Base-by-base conservation (phyloP, 1,284 basidiomycete species). In the Trametes hirsuta region DNA sequence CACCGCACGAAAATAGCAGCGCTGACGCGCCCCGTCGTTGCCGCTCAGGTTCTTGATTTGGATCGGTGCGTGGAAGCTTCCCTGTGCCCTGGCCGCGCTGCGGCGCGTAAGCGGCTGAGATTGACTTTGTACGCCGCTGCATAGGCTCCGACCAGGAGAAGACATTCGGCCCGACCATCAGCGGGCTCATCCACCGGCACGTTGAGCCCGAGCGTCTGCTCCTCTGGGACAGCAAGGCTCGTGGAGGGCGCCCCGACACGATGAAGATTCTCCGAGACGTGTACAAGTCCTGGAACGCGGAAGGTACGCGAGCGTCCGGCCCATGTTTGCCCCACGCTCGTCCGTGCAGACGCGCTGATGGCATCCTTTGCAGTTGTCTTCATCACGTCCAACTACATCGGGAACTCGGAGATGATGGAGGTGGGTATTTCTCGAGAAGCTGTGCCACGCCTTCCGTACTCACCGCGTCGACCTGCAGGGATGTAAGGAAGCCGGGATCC, bases 131-230 rank as follows among this genome's bases (percentile, higher is more conserved):
- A 40, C 14, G 41, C 45, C 35, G 35, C 40, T 49, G 50, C 35
- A 56, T 65, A 85, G 88, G 88, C 37, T 88, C 86, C 58, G 87
- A 90, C 69, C 87, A 89, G 73, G 85, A 88, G 72, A 88, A 87
- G 76, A 91, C 89, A 1, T 91, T 91, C 67, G 89, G 89, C 12
- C 85, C 87, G 40, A 91, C 89, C 37, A 88, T 91, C 64, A 83
- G 80, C 63, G 82, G 83, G 18, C 79, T 91, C 49, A 90, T 91
- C 64, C 81, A 84, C 67, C 79, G 81, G 57, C 80, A 89, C 68
- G 76, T 91, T 42, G 85, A 79, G 61, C 86, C 87, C 40, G 88
- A 90, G 70, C 85, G 89, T 44, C 76, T 85, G 25, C 76, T 86
- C 15, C 79, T 91, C 22, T 91, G 90, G 89, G 89, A 91, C 73